These are phyloP conservation scores for Starmerella cellae DNA, from an alignment of 805 yeast species.

Conservation along the genomic window DNA sequence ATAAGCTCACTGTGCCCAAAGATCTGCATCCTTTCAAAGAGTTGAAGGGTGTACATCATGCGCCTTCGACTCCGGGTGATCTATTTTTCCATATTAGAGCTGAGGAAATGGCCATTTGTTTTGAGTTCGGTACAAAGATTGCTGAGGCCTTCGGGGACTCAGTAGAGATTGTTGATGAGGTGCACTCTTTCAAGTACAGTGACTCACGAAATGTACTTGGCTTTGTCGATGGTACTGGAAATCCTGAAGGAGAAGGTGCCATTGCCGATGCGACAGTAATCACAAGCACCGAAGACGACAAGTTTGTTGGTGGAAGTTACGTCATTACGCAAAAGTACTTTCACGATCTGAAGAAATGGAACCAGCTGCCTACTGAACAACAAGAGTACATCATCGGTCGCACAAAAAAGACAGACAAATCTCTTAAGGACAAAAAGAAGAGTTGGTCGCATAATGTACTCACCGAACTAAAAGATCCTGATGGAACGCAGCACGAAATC, in stretches of 20 bases:
- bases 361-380: constrained; percentile 13
- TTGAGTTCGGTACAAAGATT: constrained; percentile 17
- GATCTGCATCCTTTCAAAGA: constrained; percentile 20
- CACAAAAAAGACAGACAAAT: constrained; percentile 18
- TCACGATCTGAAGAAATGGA: constrained; percentile 19
- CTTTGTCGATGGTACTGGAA: constrained; percentile 22
- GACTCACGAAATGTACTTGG: constrained; percentile 22
- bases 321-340: constrained; percentile 21
- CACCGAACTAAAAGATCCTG: constrained; percentile 55
- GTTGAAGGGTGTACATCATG: constrained; percentile 16
- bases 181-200: constrained; percentile 20
- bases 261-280: constrained; percentile 11
- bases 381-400: constrained; percentile 21
- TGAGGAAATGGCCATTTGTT: constrained; percentile 18
- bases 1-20: constrained; percentile 11
- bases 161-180: constrained; percentile 20
- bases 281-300: constrained; percentile 8
- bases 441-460: constrained; percentile 31
- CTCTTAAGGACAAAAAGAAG: constrained; percentile 16
- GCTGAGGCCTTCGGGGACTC: constrained; percentile 11
- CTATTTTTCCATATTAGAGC: constrained; percentile 20
- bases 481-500: constrained; percentile 23
- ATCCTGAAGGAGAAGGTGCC: constrained; percentile 16
- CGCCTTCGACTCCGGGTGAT: constrained; percentile 22
- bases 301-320: constrained; percentile 19